Base-by-base conservation (phyloP, 1,139 yeast species). In the Keqinozyma sinolaborantium region DNA sequence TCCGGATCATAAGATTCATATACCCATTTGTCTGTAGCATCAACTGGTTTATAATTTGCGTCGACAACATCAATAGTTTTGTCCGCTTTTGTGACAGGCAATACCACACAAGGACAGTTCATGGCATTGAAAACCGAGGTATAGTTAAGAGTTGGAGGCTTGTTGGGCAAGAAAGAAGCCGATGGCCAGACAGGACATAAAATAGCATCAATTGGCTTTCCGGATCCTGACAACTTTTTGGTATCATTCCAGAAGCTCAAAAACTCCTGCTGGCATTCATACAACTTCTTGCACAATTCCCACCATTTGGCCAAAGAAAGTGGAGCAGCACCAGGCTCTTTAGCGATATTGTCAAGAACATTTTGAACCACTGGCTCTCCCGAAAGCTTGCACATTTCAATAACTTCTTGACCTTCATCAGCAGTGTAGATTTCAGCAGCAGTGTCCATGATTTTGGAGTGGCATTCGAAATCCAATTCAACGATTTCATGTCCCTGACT, bases 81-180 rank as follows among this genome's bases (percentile, higher is more conserved):
- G 46, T 74, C 75, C 5, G 67, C 73, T 10, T 42, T 50, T 2
- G 72, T 61, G 13, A 77, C 76, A 3, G 80, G 84, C 27, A 76
- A 46, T 4, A 75, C 68, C 12, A 77, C 74, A 11, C 74, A 64
- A 0, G 78, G 58, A 47, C 69, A 72, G 46, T 79, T 83, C 28
- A 77, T 50, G 23, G 73, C 58, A 50, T 79, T 79, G 55, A 73
- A 70, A 40, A 73, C 59, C 27, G 69, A 63, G 4, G 83, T 74
- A 53, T 74, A 77, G n/a, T 38, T 38, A 18, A 44, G 48, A 23
- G 49, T 20, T 4, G 30, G 21, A 34, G 30, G 49, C 35, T 23
- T 42, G 34, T 31, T 40, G 19, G 39, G 47, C 43, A 25, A 48
- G 51, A 51, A 61, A 15, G 56, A 48, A 28, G 39, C 39, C 31